Conservation (phyloP, 2,329 filamentous ascomycete genomes). For the Aspergillus versicolor region DNA sequence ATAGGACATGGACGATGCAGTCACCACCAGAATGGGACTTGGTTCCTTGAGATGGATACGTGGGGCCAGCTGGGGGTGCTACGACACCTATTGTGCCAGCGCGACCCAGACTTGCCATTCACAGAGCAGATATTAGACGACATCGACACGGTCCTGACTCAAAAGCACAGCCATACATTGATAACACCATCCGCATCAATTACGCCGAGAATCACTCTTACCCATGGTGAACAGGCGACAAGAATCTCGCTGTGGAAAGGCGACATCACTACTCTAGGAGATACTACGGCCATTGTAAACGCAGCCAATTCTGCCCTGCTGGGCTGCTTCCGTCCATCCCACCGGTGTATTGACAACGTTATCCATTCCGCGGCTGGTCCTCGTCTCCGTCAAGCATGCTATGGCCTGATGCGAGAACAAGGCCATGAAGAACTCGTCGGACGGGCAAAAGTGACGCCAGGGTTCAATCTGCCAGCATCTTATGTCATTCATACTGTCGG, state of each 20-base stretch:
- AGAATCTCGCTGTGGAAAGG: constrained; percentile 20
- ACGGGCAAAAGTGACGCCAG: constrained; percentile 16
- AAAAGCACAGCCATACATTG: not conserved
- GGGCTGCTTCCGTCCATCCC: constrained; percentile 23
- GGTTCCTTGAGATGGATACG: not conserved
- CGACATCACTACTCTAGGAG: constrained; percentile 13
- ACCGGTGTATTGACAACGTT: constrained; percentile 26
- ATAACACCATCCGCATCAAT: not conserved
- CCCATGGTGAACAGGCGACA: not conserved
- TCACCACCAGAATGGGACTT: not conserved
- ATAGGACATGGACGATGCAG: not conserved
- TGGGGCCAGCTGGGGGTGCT: not conserved
- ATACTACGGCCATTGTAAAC: constrained; percentile 20
- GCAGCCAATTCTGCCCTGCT: constrained; percentile 22
- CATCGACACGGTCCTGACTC: not conserved
- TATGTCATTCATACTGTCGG: constrained; percentile 25
- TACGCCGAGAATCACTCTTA: not conserved
- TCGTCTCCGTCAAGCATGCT: constrained; percentile 21
- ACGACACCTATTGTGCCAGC: not conserved
- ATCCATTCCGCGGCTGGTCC: constrained; percentile 25
- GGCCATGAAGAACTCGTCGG: constrained; percentile 14
- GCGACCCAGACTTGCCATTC: not conserved
- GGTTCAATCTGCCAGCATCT: constrained; percentile 18
- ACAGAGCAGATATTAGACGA: not conserved
- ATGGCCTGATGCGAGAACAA: constrained; percentile 15